A percentile compares a stretch with the other conserved stretches of the same genome.
Evolutionary conservation across 2,329 filamentous ascomycete genomes (phyloP).

Genomic region (Botrytis aclada): DNA sequence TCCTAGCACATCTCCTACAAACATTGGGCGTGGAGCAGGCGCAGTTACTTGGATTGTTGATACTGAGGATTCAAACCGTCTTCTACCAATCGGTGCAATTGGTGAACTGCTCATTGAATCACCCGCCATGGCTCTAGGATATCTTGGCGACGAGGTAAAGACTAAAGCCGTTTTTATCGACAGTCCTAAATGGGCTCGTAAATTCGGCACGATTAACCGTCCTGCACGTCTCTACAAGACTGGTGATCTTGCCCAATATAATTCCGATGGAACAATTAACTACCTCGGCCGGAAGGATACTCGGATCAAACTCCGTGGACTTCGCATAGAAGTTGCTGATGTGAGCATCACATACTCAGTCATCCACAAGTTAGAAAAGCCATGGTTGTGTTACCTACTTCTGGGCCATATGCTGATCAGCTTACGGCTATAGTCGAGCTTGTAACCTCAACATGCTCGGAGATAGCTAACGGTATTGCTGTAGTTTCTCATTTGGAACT

Average conservation of each 20-base stretch:
- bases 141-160: constrained; percentile 40
- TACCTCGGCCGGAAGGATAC: constrained; percentile 15
- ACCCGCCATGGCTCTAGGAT: constrained; percentile 40
- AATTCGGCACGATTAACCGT: neutral
- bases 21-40: constrained; percentile 28
- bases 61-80: constrained; percentile 38
- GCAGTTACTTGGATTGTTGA: constrained; percentile 41
- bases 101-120: constrained; percentile 43
- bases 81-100: constrained; percentile 37
- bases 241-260: constrained; percentile 41
- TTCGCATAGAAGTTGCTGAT: constrained; percentile 14
- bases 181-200: constrained; percentile 23
- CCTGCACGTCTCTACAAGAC: constrained; percentile 52
- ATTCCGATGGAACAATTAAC: constrained; percentile 13
- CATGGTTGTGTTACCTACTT: constrained; percentile 4
- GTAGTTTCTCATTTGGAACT: neutral
- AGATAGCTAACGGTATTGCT: neutral
- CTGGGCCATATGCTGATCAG: constrained; percentile 7
- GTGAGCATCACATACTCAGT: constrained; percentile 18
- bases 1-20: constrained; percentile 11
- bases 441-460: neutral
- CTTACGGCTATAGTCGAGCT: constrained; percentile 11
- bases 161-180: constrained; percentile 40
- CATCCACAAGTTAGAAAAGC: constrained; percentile 15
- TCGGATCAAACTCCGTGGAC: constrained; percentile 12